Evolutionary conservation across 208 protist species (phyloP), one percentile per base, ranked within the genome.

Genomic region (Acanthamoeba castellanii): DNA sequence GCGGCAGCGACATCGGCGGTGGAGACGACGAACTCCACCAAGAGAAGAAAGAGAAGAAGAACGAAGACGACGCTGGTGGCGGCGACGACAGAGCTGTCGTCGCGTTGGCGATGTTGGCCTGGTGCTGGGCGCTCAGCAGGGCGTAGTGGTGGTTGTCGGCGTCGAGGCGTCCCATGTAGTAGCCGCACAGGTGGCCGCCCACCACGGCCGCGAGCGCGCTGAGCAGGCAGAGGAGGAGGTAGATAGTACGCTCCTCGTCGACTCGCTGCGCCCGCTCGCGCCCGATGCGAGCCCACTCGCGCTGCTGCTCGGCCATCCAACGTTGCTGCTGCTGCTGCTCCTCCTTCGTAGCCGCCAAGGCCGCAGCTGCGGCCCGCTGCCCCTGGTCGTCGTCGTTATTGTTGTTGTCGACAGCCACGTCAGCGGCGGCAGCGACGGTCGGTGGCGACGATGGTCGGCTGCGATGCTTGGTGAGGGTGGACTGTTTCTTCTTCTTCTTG

Each of bases 401-500:
- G 59, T 66, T n/a, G 22, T 66, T 18, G 59, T n/a, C 68, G n/a
- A 42, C 68, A 42, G 68, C 14, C 11, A 37, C 37, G 37, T 37
- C 37, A 37, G 37, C 37, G 37, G 37, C 37, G 37, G 37, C 37
- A 37, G 37, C 37, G 37, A 37, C 37, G 37, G 37, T 37, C 37
- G 68, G 9, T 42, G 68, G 68, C 68, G 68, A 45, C 14, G 68
- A 42, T 2, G 68, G 34, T 18, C 68, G 27, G 68, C 68, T 76
- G 68, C 68, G 68, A 18, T 76, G 68, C 68, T 76, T 76, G 68
- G 68, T 76, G 30, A 76, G 34, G 27, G 68, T 76, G 11, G 68
- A 76, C 27, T 76, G 27, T n/a, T 76, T 76, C 68, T 76, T 76
- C 68, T 76, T 66, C 59, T 66, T 66, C 59, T 66, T 66, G 59